phyloP scores from a whole-genome alignment of 2,329 filamentous ascomycete genomes.

The Aspergillus hiratsukae region DNA sequence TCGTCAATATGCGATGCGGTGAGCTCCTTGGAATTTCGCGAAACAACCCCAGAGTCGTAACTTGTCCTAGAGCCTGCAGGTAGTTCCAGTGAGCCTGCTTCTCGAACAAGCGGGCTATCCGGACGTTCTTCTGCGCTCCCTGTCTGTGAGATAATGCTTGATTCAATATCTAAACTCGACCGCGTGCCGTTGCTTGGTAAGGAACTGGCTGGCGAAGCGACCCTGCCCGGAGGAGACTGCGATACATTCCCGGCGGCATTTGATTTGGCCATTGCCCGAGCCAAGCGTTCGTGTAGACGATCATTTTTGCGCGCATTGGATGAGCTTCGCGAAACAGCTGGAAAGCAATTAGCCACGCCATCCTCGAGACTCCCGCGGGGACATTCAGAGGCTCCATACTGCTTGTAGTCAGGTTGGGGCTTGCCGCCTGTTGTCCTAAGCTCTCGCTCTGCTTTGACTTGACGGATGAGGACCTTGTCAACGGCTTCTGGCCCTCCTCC shows the following conservation, averaged over 20 bases:
- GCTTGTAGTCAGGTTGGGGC: conserved; percentile 18
- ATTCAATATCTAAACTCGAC: conserved; percentile 34
- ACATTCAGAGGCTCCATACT: conserved; percentile 23
- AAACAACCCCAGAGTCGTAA: conserved; percentile 22
- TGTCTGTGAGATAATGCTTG: conserved; percentile 18
- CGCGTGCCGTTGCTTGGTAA: conserved; percentile 43
- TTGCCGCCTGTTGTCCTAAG: conserved; percentile 17
- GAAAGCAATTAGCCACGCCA: conserved; percentile 20
- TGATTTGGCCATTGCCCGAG: conserved; percentile 77
- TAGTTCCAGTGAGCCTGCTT: conserved; percentile 10
- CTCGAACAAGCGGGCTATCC: conserved; percentile 7
- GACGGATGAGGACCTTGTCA: conserved; percentile 19
- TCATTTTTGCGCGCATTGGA: conserved; percentile 69
- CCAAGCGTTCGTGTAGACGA: conserved; percentile 81
- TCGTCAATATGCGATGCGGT: conserved; percentile 13
- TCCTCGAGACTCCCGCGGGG: neutral
- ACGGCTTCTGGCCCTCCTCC: conserved; percentile 43
- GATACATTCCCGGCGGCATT: conserved; percentile 48
- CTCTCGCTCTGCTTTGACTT: conserved; percentile 35
- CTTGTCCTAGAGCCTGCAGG: conserved; percentile 20
- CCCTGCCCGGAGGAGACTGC: conserved; percentile 46
- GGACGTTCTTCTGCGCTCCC: conserved; percentile 19
- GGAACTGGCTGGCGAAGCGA: conserved; percentile 51
- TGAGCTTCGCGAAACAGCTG: conserved; percentile 57
- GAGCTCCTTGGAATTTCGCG: conserved; percentile 26